Evolutionary conservation across 2,329 filamentous ascomycete genomes (phyloP).

Genomic region (Rhexocercosporidium sp.): DNA sequence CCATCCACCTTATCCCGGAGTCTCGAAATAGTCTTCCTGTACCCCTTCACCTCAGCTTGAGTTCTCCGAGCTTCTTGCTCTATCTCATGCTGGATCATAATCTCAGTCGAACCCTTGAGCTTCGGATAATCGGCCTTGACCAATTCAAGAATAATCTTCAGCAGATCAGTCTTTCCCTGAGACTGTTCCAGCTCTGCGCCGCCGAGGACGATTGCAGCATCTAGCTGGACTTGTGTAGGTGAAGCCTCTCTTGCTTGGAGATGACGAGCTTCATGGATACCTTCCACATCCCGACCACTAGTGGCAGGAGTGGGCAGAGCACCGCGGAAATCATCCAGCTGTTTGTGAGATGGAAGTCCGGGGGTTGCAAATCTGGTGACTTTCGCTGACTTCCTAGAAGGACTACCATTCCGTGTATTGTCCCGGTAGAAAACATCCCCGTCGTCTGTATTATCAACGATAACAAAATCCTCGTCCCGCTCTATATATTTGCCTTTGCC

Average conservation of each 20-base stretch:
- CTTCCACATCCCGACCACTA: background rate
- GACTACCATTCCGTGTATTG: background rate
- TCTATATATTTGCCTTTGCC: background rate
- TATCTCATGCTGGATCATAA: conserved; percentile 13
- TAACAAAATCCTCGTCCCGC: background rate
- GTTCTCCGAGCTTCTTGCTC: background rate
- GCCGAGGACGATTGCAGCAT: conserved; percentile 3
- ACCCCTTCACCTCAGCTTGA: conserved; percentile 1
- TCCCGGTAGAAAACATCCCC: background rate
- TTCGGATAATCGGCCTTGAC: conserved; percentile 2
- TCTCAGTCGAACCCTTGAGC: conserved; percentile 7
- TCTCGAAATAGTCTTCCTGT: conserved; percentile 7
- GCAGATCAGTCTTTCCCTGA: background rate
- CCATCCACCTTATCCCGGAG: background rate
- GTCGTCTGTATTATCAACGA: background rate
- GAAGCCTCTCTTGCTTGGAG: background rate
- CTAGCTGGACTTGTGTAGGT: conserved; percentile 3
- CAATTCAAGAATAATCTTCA: background rate
- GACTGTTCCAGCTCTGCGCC: background rate
- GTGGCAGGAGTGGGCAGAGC: conserved; percentile 9
- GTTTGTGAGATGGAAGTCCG: background rate
- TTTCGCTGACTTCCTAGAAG: conserved; percentile 6
- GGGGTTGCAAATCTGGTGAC: background rate
- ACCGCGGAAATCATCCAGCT: background rate
- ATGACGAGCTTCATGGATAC: background rate